Evolutionary conservation across 2,329 filamentous ascomycete species (phyloP).

Genomic region (Fusarium sulawesiense): DNA sequence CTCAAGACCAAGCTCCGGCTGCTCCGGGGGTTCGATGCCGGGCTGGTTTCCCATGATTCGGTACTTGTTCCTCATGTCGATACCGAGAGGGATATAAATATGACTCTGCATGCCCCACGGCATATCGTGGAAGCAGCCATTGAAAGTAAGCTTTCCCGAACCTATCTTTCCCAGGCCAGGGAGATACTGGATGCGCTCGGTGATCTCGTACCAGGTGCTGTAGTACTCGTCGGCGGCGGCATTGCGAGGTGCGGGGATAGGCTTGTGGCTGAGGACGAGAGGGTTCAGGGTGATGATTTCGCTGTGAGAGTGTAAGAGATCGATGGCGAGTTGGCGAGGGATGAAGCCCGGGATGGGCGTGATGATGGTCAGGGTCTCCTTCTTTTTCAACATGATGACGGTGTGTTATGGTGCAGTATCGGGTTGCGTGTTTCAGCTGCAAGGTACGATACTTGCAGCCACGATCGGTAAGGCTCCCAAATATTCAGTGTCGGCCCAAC

Average conservation of each 20-base stretch:
- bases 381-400: constrained; percentile 67
- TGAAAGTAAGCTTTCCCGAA: constrained; percentile 74
- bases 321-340: constrained; percentile 76
- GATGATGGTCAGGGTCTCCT: constrained; percentile 74
- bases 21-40: constrained; percentile 70
- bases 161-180: constrained; percentile 74
- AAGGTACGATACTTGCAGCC: constrained; percentile 15
- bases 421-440: constrained; percentile 31
- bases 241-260: constrained; percentile 74
- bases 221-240: constrained; percentile 77
- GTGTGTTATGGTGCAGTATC: constrained; percentile 1
- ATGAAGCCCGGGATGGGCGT: constrained; percentile 77
- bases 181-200: constrained; percentile 74
- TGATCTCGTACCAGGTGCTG: constrained; percentile 80
- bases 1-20: constrained; percentile 69
- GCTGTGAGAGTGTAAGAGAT: constrained; percentile 76
- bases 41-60: constrained; percentile 76
- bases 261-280: constrained; percentile 71
- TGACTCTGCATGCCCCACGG: constrained; percentile 79
- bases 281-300: constrained; percentile 79
- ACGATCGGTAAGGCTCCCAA: constrained; percentile 3
- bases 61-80: constrained; percentile 76
- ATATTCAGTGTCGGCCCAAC: constrained; percentile 3
- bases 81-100: constrained; percentile 74
- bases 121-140: constrained; percentile 78